phyloP scores from a whole-genome alignment of 73 alveolate genomes.

The Loxodes magnus region DNA sequence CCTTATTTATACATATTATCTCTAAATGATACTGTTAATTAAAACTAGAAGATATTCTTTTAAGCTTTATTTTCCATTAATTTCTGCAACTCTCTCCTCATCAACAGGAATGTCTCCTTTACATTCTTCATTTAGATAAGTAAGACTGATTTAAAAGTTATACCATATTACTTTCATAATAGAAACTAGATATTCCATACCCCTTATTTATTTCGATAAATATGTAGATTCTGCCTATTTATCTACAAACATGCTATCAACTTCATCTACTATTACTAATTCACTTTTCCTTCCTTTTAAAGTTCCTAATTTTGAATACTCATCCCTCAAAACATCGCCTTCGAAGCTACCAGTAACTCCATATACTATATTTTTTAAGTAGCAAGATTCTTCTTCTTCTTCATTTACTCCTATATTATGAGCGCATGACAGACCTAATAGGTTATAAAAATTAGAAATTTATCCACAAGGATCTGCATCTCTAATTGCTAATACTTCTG shows the following conservation, averaged over 20 bases:
- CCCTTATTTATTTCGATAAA: constrained; percentile 14
- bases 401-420: constrained; percentile 9
- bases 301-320: constrained; percentile 7
- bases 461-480: constrained; percentile 54
- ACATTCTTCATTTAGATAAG: too few species aligned
- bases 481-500: constrained; percentile 54
- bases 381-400: constrained; percentile 20
- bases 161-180: too few species aligned
- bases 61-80: too few species aligned
- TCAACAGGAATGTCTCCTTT: too few species aligned
- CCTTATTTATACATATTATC: too few species aligned
- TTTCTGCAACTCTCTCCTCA: too few species aligned
- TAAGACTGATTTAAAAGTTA: too few species aligned
- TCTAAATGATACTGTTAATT: too few species aligned
- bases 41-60: too few species aligned
- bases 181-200: not conserved
- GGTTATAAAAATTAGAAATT: constrained; percentile 14
- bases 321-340: constrained; percentile 15
- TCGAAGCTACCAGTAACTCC: constrained; percentile 13
- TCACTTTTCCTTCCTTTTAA: constrained; percentile 6
- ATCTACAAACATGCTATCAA: constrained; percentile 25
- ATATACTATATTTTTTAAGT: constrained; percentile 25
- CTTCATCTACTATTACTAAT: constrained; percentile 23
- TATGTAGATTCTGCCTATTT: constrained; percentile 9
- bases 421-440: constrained; percentile 31